Conservation (phyloP, 192 early-diverging fungal genomes). For the Backusella circina region DNA sequence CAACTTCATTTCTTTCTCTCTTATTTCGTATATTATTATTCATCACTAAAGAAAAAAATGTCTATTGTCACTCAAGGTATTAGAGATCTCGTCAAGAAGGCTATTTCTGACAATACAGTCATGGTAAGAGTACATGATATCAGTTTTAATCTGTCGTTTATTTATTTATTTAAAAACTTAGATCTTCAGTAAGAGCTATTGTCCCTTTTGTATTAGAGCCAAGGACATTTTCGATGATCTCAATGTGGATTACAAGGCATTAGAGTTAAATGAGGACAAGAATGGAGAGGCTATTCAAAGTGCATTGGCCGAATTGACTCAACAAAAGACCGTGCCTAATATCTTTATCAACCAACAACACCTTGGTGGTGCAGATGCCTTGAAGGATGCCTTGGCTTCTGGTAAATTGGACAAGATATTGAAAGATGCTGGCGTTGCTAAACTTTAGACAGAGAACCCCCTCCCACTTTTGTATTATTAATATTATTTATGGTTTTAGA, state of each 20-base stretch:
- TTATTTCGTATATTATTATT: too few species aligned
- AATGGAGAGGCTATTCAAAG: slow-evolving; percentile 57
- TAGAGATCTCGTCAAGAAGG: slow-evolving; percentile 8
- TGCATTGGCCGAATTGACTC: slow-evolving; percentile 37
- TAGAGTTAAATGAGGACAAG: slow-evolving; percentile 56
- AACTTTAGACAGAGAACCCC: slow-evolving; percentile 4
- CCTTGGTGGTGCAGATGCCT: slow-evolving; percentile 60
- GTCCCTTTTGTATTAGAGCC: slow-evolving; percentile 59
- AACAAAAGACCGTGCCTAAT: slow-evolving; percentile 67
- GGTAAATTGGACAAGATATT: slow-evolving; percentile 51
- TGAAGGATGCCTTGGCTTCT: slow-evolving; percentile 41
- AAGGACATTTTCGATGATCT: slow-evolving; percentile 52
- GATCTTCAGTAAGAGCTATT: slow-evolving; percentile 78
- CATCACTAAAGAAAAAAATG: too few species aligned
- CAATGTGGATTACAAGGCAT: slow-evolving; percentile 47
- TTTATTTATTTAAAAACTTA: not conserved
- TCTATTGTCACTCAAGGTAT: slow-evolving; percentile 1
- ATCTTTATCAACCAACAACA: slow-evolving; percentile 66
- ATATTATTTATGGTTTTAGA: not conserved
- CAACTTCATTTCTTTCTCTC: too few species aligned
- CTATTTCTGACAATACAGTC: slow-evolving; percentile 16
- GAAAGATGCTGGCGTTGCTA: slow-evolving; percentile 30
- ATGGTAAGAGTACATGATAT: not conserved
- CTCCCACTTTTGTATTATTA: not conserved
- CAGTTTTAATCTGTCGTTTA: not conserved